A percentile compares a stretch with the other conserved stretches of the same genome.
phyloP scores from a whole-genome alignment of 352 stramenopile species.

The Globisporangium camurandrum region DNA sequence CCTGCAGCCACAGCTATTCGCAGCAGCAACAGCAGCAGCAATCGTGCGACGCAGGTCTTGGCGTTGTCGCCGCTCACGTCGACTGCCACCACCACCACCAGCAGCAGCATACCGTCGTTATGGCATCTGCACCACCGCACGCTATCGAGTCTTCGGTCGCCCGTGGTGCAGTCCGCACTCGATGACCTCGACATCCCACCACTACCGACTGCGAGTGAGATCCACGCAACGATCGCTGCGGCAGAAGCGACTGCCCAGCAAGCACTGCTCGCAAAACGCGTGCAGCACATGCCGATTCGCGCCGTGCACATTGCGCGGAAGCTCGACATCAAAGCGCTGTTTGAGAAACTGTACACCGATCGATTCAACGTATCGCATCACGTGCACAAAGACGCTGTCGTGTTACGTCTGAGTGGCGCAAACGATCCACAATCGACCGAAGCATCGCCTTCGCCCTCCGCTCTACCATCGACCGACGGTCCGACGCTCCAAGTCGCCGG shows the following conservation, averaged over 20 bases:
- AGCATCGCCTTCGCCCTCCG: conserved; percentile 4
- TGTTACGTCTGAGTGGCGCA: conserved; percentile 46
- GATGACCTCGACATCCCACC: conserved; percentile 45
- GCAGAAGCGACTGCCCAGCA: conserved; percentile 45
- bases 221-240: conserved; percentile 58
- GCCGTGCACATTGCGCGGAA: conserved; percentile 78
- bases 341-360: conserved; percentile 84
- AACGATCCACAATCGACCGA: conserved; percentile 15
- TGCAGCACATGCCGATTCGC: conserved; percentile 52
- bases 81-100: conserved; percentile 12
- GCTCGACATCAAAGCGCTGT: conserved; percentile 82
- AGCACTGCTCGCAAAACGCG: conserved; percentile 31
- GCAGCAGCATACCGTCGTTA: background rate
- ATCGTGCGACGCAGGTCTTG: background rate
- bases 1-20: background rate
- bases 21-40: conserved; percentile 4
- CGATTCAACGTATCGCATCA: conserved; percentile 77
- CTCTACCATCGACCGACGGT: conserved; percentile 21
- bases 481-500: conserved; percentile 42
- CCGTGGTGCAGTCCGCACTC: too few relatives aligned
- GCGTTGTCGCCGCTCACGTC: conserved; percentile 6
- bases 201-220: conserved; percentile 47
- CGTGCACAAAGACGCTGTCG: conserved; percentile 77
- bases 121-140: conserved; percentile 12
- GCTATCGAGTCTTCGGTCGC: conserved; percentile 11